Evolutionary conservation across 2,329 filamentous ascomycete species (phyloP).

Genomic region (Fusarium dlaminii): DNA sequence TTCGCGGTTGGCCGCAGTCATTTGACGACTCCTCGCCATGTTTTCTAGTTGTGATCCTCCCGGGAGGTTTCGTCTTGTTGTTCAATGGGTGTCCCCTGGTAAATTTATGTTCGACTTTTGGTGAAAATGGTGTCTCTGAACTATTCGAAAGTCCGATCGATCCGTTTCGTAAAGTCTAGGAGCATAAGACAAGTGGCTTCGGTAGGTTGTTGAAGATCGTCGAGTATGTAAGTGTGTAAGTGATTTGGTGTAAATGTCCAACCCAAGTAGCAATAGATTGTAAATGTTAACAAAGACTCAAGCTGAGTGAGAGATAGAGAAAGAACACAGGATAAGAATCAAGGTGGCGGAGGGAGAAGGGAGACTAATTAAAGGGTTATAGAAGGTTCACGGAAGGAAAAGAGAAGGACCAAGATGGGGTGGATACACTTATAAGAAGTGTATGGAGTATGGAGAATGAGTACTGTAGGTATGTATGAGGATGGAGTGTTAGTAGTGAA

Average conservation of each 20-base stretch:
- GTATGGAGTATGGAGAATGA: background rate
- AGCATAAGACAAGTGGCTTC: constrained; percentile 16
- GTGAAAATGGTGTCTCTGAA: background rate
- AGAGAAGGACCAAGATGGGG: constrained; percentile 44
- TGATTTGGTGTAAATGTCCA: background rate
- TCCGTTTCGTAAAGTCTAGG: constrained; percentile 4
- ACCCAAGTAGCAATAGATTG: background rate
- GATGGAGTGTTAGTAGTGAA: constrained; percentile 32
- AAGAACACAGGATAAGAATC: constrained; percentile 10
- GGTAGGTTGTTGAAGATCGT: constrained; percentile 11
- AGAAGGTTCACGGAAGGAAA: constrained; percentile 42
- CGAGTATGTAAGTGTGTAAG: background rate
- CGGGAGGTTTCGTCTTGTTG: background rate
- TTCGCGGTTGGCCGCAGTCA: constrained; percentile 37
- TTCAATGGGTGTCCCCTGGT: background rate
- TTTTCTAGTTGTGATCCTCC: constrained; percentile 26
- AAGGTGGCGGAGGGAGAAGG: constrained; percentile 29
- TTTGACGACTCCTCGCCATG: constrained; percentile 45
- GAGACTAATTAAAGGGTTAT: constrained; percentile 39
- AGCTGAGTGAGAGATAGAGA: constrained; percentile 14
- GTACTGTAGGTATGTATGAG: background rate
- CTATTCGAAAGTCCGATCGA: constrained; percentile 13
- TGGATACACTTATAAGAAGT: constrained; percentile 48
- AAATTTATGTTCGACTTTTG: background rate
- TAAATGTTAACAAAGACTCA: background rate